Evolutionary conservation across 2,329 filamentous ascomycete genomes (phyloP).

Genomic region (Alternaria arbusti): DNA sequence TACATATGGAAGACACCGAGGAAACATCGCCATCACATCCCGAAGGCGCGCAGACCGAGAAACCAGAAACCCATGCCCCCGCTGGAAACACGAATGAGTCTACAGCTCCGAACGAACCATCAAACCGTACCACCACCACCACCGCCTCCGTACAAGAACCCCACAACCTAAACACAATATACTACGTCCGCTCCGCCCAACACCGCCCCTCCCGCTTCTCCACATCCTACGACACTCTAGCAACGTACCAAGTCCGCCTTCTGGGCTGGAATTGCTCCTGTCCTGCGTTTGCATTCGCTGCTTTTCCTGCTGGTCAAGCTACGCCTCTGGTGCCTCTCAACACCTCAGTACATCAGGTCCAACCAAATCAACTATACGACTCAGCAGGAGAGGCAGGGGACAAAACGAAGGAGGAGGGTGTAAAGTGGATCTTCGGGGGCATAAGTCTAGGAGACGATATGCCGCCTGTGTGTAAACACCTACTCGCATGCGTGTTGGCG

Average conservation of each 20-base stretch:
- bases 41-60: neutral
- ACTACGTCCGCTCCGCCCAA: conserved; percentile 69
- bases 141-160: accelerated
- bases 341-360: neutral
- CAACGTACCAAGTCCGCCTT: conserved; percentile 73
- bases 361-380: neutral
- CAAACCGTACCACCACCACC: neutral
- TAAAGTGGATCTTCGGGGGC: conserved; percentile 48
- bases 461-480: conserved; percentile 80
- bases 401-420: accelerated
- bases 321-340: conserved; percentile 12
- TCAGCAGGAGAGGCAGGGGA: neutral
- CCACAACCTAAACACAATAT: conserved; percentile 38
- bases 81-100: neutral
- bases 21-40: neutral
- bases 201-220: conserved; percentile 46
- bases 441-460: conserved; percentile 51
- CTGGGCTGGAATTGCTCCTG: conserved; percentile 88
- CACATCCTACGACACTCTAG: conserved; percentile 34
- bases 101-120: neutral
- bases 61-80: neutral
- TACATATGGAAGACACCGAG: neutral
- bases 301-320: conserved; percentile 58
- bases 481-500: conserved; percentile 81
- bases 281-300: conserved; percentile 78